A percentile compares a stretch with the other conserved stretches of the same genome.
phyloP scores from a whole-genome alignment of 495 filamentous ascomycete genomes.

The Saxophila tyrrhenica region DNA sequence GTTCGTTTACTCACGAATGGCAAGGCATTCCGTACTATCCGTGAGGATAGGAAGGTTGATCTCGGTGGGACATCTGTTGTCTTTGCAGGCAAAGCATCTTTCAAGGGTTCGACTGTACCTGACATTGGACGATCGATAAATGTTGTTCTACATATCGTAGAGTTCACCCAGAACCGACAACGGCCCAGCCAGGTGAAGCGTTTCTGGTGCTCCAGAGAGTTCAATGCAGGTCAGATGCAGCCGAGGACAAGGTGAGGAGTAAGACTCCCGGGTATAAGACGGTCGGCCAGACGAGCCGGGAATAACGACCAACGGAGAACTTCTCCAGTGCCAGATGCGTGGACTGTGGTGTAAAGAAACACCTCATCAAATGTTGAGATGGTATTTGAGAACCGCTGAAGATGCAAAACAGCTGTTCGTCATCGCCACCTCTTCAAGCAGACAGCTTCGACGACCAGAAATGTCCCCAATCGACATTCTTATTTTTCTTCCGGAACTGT shows the following conservation, averaged over 20 bases:
- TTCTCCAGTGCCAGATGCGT: too few species aligned
- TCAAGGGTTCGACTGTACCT: background rate
- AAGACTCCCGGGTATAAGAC: background rate
- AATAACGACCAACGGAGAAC: too few species aligned
- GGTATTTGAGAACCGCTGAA: too few species aligned
- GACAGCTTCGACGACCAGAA: background rate
- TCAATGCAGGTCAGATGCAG: background rate
- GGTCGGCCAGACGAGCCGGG: too few species aligned
- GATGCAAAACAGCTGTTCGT: too few species aligned
- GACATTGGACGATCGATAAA: background rate
- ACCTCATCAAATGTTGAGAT: too few species aligned
- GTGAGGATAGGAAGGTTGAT: background rate
- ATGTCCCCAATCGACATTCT: conserved; percentile 11
- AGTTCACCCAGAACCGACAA: too few species aligned
- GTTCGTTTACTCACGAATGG: background rate
- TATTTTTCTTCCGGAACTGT: conserved; percentile 11
- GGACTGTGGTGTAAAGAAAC: too few species aligned
- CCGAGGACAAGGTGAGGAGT: background rate
- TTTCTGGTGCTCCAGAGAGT: too few species aligned
- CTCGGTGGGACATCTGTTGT: background rate
- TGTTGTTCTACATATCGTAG: background rate
- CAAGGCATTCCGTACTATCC: background rate
- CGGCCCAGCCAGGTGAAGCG: too few species aligned
- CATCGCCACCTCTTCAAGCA: too few species aligned
- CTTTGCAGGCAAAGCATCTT: background rate